Percentiles rank a stretch among this genome's conserved stretches.
Evolutionary conservation across 2,329 filamentous ascomycete species (phyloP).

Genomic region (Hymenoscyphus fraxineus): DNA sequence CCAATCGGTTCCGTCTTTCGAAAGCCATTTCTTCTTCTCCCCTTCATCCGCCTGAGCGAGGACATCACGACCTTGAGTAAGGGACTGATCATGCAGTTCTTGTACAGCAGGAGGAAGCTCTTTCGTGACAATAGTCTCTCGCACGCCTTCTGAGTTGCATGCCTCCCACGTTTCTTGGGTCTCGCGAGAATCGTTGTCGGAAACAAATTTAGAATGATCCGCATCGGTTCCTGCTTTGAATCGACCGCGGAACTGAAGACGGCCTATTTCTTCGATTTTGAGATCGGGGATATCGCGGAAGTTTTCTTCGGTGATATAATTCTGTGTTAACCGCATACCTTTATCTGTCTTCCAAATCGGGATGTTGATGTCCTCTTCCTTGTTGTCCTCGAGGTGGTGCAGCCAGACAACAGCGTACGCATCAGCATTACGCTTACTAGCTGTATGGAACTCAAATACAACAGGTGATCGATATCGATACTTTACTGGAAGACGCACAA

Average conservation of each 20-base stretch:
- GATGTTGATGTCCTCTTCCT: slow-evolving; percentile 74
- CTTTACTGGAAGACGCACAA: slow-evolving; percentile 76
- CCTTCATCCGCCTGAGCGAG: slow-evolving; percentile 68
- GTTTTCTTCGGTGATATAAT: slow-evolving; percentile 83
- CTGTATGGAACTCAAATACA: slow-evolving; percentile 77
- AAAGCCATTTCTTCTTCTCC: slow-evolving; percentile 73
- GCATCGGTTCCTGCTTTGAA: slow-evolving; percentile 91
- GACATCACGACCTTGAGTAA: slow-evolving; percentile 76
- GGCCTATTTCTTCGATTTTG: slow-evolving; percentile 73
- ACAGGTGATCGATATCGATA: slow-evolving; percentile 87
- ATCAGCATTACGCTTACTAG: slow-evolving; percentile 65
- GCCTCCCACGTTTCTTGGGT: slow-evolving; percentile 95
- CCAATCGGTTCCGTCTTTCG: slow-evolving; percentile 81
- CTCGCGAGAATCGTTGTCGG: slow-evolving; percentile 84
- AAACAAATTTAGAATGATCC: slow-evolving; percentile 77
- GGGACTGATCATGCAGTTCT: slow-evolving; percentile 74
- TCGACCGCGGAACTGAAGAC: slow-evolving; percentile 71
- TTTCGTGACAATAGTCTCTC: slow-evolving; percentile 63
- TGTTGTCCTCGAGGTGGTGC: slow-evolving; percentile 76
- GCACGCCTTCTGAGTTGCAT: slow-evolving; percentile 82
- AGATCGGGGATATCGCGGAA: slow-evolving; percentile 67
- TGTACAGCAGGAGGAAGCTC: slow-evolving; percentile 71
- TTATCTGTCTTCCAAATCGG: slow-evolving; percentile 85
- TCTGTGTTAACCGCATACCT: slow-evolving; percentile 74
- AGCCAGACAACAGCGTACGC: slow-evolving; percentile 84